Evolutionary conservation across 108 stramenopile species (phyloP), one percentile per base, ranked within the genome.

Genomic region (Cyclotella baltica): DNA sequence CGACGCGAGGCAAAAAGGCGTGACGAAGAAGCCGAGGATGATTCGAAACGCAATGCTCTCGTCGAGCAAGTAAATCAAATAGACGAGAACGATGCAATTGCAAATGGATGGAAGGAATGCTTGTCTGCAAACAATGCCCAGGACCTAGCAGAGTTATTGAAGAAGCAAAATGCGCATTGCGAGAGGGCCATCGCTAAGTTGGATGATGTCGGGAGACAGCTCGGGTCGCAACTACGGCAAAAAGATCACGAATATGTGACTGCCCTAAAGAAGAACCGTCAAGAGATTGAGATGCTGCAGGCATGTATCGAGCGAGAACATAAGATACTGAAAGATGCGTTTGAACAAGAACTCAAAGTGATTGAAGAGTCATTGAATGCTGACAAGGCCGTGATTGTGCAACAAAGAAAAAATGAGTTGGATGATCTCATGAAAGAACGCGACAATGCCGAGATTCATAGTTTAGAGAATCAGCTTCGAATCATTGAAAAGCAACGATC

Each of bases 241-340:
- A 75, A 82, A 69, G 81, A 82, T 67, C 74, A 76, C 62, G 75
- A 82, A 59, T 82, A 82, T 59, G 75, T 83, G 52, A 68, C 70
- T 68, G 71, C 82, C 4, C 43, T 83, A 66, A 83, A 72, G 55
- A 67, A 50, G 50, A 83, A 83, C 28, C 65, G 75, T 5, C 65
- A 55, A 19, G 82, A 83, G 33, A 46, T 83, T 59, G 82, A 76
- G 29, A 11, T 5, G 31, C 50, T 83, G 51, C 71, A 83, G 40
- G 3, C 70, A 31, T 62, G 72, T 22, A 76, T 83, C 15, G 36
- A 62, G 19, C 34, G 76, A 25, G 82, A 83, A 51, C 82, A 83
- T 51, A 8, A 19, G 13, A 38, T 73, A 25, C 30, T 83, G 36
- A 83, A 77, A 52, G 58, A 65, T 47, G 67, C 75, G 0, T 83